Percentiles rank a stretch among this genome's conserved stretches.
phyloP scores from a whole-genome alignment of 306 rosid species.

The Quercus glauca region DNA sequence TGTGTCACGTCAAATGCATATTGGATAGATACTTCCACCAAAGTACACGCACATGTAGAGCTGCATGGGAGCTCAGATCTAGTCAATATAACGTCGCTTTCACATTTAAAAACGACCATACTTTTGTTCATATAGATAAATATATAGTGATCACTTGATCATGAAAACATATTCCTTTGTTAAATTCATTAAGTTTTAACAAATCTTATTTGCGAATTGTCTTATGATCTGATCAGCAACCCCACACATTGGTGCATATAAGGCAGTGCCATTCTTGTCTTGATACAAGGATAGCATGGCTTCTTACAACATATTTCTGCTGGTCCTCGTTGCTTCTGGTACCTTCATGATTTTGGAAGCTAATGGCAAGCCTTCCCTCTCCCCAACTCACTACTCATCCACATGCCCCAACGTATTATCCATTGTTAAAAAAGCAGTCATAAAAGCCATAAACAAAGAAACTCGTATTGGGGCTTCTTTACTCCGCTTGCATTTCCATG shows the following conservation, averaged over 20 bases:
- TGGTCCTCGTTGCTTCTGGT: slow-evolving; percentile 26
- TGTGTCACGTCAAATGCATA: too few species aligned
- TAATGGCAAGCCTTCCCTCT: slow-evolving; percentile 22
- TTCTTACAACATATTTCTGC: slow-evolving; percentile 24
- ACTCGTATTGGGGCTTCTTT: slow-evolving; percentile 55
- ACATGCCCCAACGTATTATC: slow-evolving; percentile 42
- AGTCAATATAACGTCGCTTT: too few species aligned
- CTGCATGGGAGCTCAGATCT: too few species aligned
- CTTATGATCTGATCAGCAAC: background rate
- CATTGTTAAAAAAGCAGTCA: slow-evolving; percentile 36
- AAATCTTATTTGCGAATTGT: too few species aligned
- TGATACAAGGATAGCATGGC: slow-evolving; percentile 27
- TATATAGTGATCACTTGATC: background rate
- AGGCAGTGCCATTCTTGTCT: slow-evolving; percentile 1
- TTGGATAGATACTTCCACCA: too few species aligned
- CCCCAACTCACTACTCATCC: slow-evolving; percentile 27
- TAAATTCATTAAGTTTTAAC: background rate
- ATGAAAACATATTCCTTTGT: background rate
- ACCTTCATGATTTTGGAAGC: slow-evolving; percentile 8
- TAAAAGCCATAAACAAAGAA: slow-evolving; percentile 34
- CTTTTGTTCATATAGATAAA: background rate
- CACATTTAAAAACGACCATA: too few species aligned
- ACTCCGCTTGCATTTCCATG: slow-evolving; percentile 64
- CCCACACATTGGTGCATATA: background rate
- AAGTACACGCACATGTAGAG: too few species aligned